phyloP scores from a whole-genome alignment of 2,329 filamentous ascomycete species.

The Paecilomyces sp. region DNA sequence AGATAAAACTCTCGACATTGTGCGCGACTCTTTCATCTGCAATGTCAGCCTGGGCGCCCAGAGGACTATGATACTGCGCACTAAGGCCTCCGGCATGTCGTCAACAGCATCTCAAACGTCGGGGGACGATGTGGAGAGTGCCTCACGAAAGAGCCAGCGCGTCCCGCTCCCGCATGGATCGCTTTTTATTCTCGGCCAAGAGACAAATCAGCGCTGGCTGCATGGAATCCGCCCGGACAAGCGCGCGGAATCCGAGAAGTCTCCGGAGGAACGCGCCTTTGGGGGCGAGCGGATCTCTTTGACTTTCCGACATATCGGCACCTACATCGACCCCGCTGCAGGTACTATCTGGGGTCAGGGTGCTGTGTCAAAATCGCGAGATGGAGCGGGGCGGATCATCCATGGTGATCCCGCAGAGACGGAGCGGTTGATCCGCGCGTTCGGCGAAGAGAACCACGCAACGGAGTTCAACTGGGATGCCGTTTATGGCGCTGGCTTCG shows the following conservation, averaged over 20 bases:
- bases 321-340: slow-evolving; percentile 63
- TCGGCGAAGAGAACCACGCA: slow-evolving; percentile 76
- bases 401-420: slow-evolving; percentile 63
- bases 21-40: slow-evolving; percentile 71
- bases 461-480: slow-evolving; percentile 64
- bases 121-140: slow-evolving; percentile 10
- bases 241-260: slow-evolving; percentile 60
- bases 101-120: background rate
- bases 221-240: slow-evolving; percentile 91
- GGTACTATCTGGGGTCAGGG: slow-evolving; percentile 86
- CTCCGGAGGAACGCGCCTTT: slow-evolving; percentile 62
- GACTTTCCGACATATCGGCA: slow-evolving; percentile 84
- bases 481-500: slow-evolving; percentile 72
- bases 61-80: slow-evolving; percentile 81
- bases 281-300: slow-evolving; percentile 76
- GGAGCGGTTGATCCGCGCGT: slow-evolving; percentile 62
- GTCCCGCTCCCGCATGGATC: slow-evolving; percentile 80
- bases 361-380: slow-evolving; percentile 60
- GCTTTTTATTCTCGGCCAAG: slow-evolving; percentile 71
- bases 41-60: slow-evolving; percentile 92
- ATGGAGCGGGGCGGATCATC: slow-evolving; percentile 55
- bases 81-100: slow-evolving; percentile 45
- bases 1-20: slow-evolving; percentile 92
- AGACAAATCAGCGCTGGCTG: slow-evolving; percentile 79
- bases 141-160: slow-evolving; percentile 55